Evolutionary conservation across 2,329 filamentous ascomycete species (phyloP), one percentile per base, ranked within the genome.

Genomic region (Penicillium sp.): DNA sequence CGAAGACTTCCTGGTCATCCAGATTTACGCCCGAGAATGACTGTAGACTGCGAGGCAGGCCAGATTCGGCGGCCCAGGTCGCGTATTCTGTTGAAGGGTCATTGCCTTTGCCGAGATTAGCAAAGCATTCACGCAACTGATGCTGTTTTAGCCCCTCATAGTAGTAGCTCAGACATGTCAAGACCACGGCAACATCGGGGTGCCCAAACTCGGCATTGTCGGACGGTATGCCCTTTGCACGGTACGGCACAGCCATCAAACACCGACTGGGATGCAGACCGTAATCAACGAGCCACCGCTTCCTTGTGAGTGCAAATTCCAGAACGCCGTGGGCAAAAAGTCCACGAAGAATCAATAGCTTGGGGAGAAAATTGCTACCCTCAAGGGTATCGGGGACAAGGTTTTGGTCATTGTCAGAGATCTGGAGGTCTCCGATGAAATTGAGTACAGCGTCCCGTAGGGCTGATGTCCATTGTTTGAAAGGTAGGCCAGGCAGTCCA

Each of bases 131-230:
- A 15, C 14, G 47, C 15, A 50, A 15, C 17, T 50, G 25, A 12
- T 35, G 15, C n/a, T 4, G 35, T 17, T 28, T 50, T n/a, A 50
- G 47, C 15, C 47, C 47, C 22, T 35, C 4, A 28, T 50, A 50
- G 17, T 50, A 50, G 28, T 89, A 90, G 0, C 83, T 81, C 0
- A 92, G 73, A 12, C 84, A 87, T 0, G 88, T 91, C 1, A 92
- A 76, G 0, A 86, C 37, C 2, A 91, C 87, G 0, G 84, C 81
- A 0, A 89, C 86, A 64, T 92, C 84, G 0, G 88, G 87, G 63
- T 92, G 88, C 0, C 86, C 85, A 68, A 84, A 91, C 64, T 91
- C 88, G 0, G 87, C 84, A 5, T 85, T 81, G 0, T 84, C 82
- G 0, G 82, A 83, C 0, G 89, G 88, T 0, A 82, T 78, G 2